Evolutionary conservation across 441 rosid species (phyloP), one percentile per base, ranked within the genome.

Genomic region (Adansonia grandidieri): DNA sequence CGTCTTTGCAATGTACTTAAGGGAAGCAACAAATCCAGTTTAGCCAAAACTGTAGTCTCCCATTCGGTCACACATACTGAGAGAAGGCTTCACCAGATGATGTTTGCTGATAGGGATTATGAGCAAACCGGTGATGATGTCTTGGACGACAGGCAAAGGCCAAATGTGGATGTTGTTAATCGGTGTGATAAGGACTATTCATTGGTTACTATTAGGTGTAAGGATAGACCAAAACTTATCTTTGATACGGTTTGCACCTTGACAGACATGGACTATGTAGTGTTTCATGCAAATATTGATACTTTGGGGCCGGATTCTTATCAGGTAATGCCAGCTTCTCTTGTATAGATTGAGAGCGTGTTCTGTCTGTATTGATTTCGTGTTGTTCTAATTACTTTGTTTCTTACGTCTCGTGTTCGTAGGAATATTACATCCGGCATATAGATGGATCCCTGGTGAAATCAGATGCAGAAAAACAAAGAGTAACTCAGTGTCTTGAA

Each of bases 71-170:
- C 89, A 2, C 98, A 93, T 77, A 88, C 90, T 0, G 97, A 92
- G 48, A 88, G 99, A 81, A 90, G 99, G 85, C 93, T 95, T 83
- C 98, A 95, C 91, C 99, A 95, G 84, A 89, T 95, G 97, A 93
- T 95, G 98, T 91, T 93, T 88, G 99, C 92, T 15, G 97, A 91
- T 75, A 88, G 99, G 88, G 99, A 95, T 83, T 95, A 91, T 73
- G 96, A 91, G 68, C 86, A 89, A 56, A 57, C 75, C 6, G 85
- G 83, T 19, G 83, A 84, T 37, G 86, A 86, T 5, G 76, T 72
- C 40, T 84, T 82, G 83, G 92, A 88, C 82, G 90, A 87, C 84
- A 89, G 79, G 79, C 84, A 57, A 48, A 89, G 87, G 80, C 99
- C 97, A 9, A 82, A 85, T 70, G 97, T 95, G 60, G 89, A 78